These are phyloP conservation scores for Agaricus blazei DNA, from an alignment of 768 basidiomycete genomes.

Conservation along the genomic window DNA sequence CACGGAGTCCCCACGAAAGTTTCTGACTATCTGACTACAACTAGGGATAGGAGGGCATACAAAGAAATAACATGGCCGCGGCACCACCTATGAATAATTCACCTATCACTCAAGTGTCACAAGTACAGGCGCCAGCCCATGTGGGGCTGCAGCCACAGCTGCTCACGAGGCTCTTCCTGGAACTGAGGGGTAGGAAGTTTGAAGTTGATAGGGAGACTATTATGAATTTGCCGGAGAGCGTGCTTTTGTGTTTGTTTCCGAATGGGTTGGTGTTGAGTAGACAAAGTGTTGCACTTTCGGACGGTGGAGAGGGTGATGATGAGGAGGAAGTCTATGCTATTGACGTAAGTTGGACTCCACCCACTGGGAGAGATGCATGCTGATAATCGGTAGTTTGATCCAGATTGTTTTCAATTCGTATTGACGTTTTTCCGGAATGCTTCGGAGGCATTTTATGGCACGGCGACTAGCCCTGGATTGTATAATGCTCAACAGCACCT, in stretches of 20 bases:
- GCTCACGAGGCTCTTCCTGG: conserved; percentile 83
- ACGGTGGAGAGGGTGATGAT: conserved; percentile 60
- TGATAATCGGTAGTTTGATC: conserved; percentile 71
- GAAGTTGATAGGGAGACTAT: conserved; percentile 95
- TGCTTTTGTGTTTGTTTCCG: conserved; percentile 93
- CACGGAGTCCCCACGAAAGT: no score
- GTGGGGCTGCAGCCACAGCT: conserved; percentile 81
- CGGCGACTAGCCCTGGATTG: conserved; percentile 63
- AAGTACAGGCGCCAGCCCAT: conserved; percentile 59
- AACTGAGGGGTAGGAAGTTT: conserved; percentile 87
- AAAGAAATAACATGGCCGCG: conserved; percentile 1
- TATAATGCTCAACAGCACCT: conserved; percentile 77
- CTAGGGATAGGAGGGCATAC: no score
- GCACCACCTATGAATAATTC: conserved; percentile 30
- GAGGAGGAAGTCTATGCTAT: conserved; percentile 95
- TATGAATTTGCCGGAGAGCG: conserved; percentile 97
- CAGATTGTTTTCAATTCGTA: conserved; percentile 92
- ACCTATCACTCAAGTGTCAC: conserved; percentile 58
- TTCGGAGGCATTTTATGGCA: conserved; percentile 90
- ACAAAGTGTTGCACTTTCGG: conserved; percentile 71
- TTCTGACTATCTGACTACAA: no score
- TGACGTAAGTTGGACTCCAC: conserved; percentile 62
- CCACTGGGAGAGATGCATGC: background rate
- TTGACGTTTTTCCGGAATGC: conserved; percentile 88
- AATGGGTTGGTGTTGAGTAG: conserved; percentile 93